Conservation (phyloP, 2,329 filamentous ascomycete species). For the Rhinocladiella mackenziei region DNA sequence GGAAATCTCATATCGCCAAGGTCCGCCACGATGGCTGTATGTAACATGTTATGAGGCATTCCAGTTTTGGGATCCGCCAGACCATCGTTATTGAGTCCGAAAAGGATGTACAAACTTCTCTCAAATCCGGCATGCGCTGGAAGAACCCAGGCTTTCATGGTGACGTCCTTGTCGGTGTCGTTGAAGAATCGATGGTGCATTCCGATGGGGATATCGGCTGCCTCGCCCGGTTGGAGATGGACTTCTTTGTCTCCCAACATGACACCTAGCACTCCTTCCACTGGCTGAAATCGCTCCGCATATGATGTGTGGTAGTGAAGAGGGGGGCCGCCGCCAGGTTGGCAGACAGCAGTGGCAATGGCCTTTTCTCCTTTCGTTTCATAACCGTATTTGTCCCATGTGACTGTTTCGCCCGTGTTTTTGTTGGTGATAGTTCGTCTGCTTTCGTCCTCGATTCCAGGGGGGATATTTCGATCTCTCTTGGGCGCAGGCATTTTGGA, state of each 20-base stretch:
- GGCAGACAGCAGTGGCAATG: constrained; percentile 9
- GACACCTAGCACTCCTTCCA: constrained; percentile 11
- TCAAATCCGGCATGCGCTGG: constrained; percentile 24
- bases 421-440: constrained; percentile 20
- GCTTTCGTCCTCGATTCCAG: constrained; percentile 15
- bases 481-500: constrained; percentile 4
- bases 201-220: constrained; percentile 17
- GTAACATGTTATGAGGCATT: constrained; percentile 19
- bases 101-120: constrained; percentile 23
- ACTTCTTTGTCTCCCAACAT: constrained; percentile 9
- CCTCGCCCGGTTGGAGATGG: constrained; percentile 15
- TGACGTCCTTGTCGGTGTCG: constrained; percentile 16
- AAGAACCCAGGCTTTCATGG: constrained; percentile 12
- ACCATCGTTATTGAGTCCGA: constrained; percentile 25
- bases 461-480: constrained; percentile 14
- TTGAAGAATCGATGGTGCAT: constrained; percentile 22
- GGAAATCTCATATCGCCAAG: constrained; percentile 22
- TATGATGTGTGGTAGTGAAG: constrained; percentile 24
- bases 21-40: constrained; percentile 17
- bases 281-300: constrained; percentile 20
- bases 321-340: constrained; percentile 24
- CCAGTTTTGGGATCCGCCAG: constrained; percentile 16
- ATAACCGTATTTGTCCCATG: constrained; percentile 19
- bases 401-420: constrained; percentile 17
- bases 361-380: constrained; percentile 18